phyloP scores from a whole-genome alignment of 2,329 filamentous ascomycete species.

The Ilyonectria destructans region DNA sequence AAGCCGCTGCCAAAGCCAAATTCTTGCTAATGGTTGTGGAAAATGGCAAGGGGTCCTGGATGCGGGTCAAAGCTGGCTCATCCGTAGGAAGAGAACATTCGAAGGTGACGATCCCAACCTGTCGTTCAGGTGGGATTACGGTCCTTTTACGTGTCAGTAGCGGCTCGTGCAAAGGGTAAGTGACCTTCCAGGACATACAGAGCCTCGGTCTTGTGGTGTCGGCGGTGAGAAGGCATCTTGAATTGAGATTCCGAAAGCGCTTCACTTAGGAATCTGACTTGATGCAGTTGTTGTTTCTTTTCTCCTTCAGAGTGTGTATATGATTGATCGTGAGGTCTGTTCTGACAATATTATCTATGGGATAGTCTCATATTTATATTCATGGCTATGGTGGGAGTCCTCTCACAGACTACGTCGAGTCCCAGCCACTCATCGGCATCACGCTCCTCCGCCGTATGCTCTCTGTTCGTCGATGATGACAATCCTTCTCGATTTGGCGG shows the following conservation, averaged over 20 bases:
- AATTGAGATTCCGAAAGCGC: neutral
- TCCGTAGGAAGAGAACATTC: conserved; percentile 9
- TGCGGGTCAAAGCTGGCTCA: conserved; percentile 6
- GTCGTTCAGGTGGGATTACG: neutral
- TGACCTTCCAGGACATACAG: neutral
- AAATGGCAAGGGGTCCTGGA: conserved; percentile 12
- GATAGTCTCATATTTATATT: conserved; percentile 14
- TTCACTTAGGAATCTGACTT: neutral
- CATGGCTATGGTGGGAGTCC: neutral
- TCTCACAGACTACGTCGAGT: neutral
- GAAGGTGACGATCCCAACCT: neutral
- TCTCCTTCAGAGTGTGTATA: too few species aligned
- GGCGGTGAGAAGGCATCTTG: conserved; percentile 7
- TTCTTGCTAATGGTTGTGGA: conserved; percentile 11
- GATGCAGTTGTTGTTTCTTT: neutral
- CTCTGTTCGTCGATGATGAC: neutral
- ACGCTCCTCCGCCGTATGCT: neutral
- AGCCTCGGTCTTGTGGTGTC: neutral
- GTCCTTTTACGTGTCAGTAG: conserved; percentile 2
- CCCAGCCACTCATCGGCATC: neutral
- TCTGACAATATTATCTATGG: neutral
- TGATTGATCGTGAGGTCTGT: neutral
- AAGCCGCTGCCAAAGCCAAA: conserved; percentile 9
- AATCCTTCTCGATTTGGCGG: neutral
- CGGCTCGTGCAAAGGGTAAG: neutral